Base-by-base conservation (phyloP, 2,329 filamentous ascomycete genomes). In the Hymenoscyphus infarciens region DNA sequence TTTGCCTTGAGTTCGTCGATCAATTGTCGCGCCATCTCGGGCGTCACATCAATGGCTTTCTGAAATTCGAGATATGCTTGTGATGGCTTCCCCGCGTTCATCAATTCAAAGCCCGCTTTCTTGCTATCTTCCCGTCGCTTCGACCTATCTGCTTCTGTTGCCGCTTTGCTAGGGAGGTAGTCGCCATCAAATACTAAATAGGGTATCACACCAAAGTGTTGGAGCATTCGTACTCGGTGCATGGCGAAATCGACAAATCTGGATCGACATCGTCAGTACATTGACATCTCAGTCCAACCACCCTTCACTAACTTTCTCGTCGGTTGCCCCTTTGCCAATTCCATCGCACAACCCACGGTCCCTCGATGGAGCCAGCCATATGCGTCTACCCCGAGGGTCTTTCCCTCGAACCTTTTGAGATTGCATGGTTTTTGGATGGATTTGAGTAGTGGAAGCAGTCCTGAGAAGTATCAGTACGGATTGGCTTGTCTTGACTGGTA, bases 281-380 rank as follows among this genome's bases (percentile, higher is more conserved):
- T 52, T 52, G 45, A 22, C 25, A 13, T 11, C 22, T 49, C 25
- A 25, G 19, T 6, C 31, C 25, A 52, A 55, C 3, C 22, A 15
- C 19, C 55, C n/a, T 38, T 45, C 16, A 77, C 84, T 74, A 81
- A 96, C 90, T 91, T 96, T 60, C 85, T 88, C 0, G 93, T 98
- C 15, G 92, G 92, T 75, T 91, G 95, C 71, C 86, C 92, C 71
- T 94, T 84, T 39, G 92, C 95, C 66, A 99, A 83, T 72, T 98
- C 95, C 71, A 95, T 86, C 66, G 94, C 92, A 79, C 94, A 98
- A 57, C 91, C 85, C 68, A 96, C 88, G 56, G 92, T 92, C 60
- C 93, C 96, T 69, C 95, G 89, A 77, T 99, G 95, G 61, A 99
- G 87, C 95, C 96, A 99, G 75, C 94, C 95, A 82, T 99, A 99